Percentiles rank a stretch among this genome's conserved stretches.
Conservation (phyloP, 495 filamentous ascomycete species). For the Penicillium malachiteum region DNA sequence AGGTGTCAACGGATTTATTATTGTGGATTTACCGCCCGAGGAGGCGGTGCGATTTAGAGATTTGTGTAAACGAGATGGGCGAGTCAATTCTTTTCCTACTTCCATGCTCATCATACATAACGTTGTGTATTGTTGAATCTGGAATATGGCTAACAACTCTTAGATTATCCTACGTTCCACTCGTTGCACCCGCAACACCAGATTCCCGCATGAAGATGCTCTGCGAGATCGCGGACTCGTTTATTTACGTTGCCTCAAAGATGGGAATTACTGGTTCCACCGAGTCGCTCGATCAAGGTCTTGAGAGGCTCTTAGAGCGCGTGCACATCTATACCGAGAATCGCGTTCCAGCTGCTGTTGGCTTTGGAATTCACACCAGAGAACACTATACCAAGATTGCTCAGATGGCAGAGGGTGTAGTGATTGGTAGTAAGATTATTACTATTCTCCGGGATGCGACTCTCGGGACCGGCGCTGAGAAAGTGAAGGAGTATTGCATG, state of each 20-base stretch:
- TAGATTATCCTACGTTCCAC: slow-evolving; percentile 88
- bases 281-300: slow-evolving; percentile 72
- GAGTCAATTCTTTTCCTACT: slow-evolving; percentile 20
- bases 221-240: slow-evolving; percentile 96
- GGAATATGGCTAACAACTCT: slow-evolving; percentile 2
- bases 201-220: slow-evolving; percentile 89
- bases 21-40: slow-evolving; percentile 95
- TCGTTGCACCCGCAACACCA: slow-evolving; percentile 94
- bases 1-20: slow-evolving; percentile 94
- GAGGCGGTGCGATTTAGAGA: slow-evolving; percentile 91
- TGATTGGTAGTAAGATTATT: slow-evolving; percentile 84
- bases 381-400: slow-evolving; percentile 65
- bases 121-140: neutral
- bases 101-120: neutral
- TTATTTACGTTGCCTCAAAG: slow-evolving; percentile 97
- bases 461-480: slow-evolving; percentile 42
- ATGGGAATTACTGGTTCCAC: slow-evolving; percentile 96
- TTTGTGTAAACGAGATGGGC: slow-evolving; percentile 74
- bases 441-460: slow-evolving; percentile 63
- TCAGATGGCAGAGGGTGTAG: slow-evolving; percentile 80
- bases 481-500: slow-evolving; percentile 2
- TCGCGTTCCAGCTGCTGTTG: slow-evolving; percentile 76
- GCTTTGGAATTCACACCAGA: slow-evolving; percentile 92
- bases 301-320: slow-evolving; percentile 75
- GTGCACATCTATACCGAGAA: slow-evolving; percentile 94